These are phyloP conservation scores for Macroventuria anomochaeta DNA, from an alignment of 2,329 filamentous ascomycete genomes.

Conservation along the genomic window DNA sequence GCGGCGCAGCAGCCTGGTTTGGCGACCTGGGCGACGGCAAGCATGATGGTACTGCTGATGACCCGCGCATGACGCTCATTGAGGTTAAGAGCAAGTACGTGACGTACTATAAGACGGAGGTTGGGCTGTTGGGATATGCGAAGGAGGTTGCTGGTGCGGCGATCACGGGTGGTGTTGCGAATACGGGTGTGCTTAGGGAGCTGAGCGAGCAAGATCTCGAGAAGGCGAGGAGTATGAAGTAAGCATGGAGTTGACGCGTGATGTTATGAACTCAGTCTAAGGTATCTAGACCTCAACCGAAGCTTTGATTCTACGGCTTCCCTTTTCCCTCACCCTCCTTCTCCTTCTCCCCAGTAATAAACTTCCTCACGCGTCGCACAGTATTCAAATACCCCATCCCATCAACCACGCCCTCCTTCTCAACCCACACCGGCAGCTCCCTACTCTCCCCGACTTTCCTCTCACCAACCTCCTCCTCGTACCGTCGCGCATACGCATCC, in stretches of 20 bases:
- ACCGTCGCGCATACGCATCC: slow-evolving; percentile 28
- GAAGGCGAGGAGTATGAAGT: slow-evolving; percentile 38
- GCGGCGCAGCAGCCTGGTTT: slow-evolving; percentile 55
- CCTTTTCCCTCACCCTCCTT: not conserved
- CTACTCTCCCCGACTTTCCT: slow-evolving; percentile 10
- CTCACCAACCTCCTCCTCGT: slow-evolving; percentile 14
- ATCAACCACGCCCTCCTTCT: slow-evolving; percentile 23
- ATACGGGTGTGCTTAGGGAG: slow-evolving; percentile 53
- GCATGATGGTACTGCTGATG: slow-evolving; percentile 54
- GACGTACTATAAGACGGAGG: slow-evolving; percentile 48
- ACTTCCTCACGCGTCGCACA: slow-evolving; percentile 41
- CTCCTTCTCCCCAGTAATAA: slow-evolving; percentile 20
- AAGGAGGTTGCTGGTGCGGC: slow-evolving; percentile 51
- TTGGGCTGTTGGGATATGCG: slow-evolving; percentile 45
- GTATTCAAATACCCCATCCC: slow-evolving; percentile 42
- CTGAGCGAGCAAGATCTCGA: slow-evolving; percentile 59
- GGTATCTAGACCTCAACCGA: not conserved
- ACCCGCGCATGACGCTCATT: slow-evolving; percentile 56
- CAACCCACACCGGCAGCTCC: slow-evolving; percentile 32
- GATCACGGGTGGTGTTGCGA: slow-evolving; percentile 49
- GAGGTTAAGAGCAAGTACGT: slow-evolving; percentile 51
- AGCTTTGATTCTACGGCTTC: not conserved
- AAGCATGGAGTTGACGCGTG: not conserved
- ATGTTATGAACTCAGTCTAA: slow-evolving; percentile 2
- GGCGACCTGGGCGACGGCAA: slow-evolving; percentile 59